Evolutionary conservation across 2,329 filamentous ascomycete species (phyloP), one percentile per base, ranked within the genome.

Genomic region (Penicillium fuscoglaucum): DNA sequence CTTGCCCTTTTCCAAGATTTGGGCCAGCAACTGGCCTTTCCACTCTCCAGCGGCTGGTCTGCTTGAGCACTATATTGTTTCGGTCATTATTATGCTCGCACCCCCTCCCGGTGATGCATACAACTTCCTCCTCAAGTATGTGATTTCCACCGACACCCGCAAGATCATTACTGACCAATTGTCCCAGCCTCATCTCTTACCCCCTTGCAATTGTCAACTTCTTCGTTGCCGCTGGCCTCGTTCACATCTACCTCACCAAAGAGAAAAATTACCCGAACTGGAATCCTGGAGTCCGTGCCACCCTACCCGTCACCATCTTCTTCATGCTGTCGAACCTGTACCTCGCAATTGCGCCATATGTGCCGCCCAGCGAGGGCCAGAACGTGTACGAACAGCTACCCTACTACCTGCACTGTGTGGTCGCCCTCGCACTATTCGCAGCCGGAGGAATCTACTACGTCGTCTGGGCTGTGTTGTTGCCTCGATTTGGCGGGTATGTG

Each of bases 81-180:
- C 86, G 0, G 78, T 87, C 57, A 80, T 90, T 45, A 80, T 90
- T 13, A 81, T 90, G 33, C 71, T 89, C 4, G 87, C 86, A 0
- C 87, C 87, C 1, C 88, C 88, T 0, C 83, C 86, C 0, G 87
- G 87, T 0, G 82, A 87, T 17, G 87, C 87, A 0, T 90, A 90
- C 72, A 87, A 87, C 72, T 90, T 90, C 66, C 64, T 78, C 12
- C 61, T 76, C 59, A 77, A 77, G 74, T 76, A 67, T 62, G 72
- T 67, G 21, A 24, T 33, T 28, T 29, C n/a, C 12, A n/a, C n/a
- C 40, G 31, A 8, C 4, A 21, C 53, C 10, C 21, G 2, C 33
- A 29, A 43, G 48, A 40, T 35, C 44, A 8, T 31, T 51, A 52
- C 51, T 61, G 51, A 53, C 31, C 17, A 39, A 44, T 21, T 10